A percentile compares a stretch with the other conserved stretches of the same genome.
Conservation (phyloP, 495 filamentous ascomycete genomes). For the Lichenothelia convexa region DNA sequence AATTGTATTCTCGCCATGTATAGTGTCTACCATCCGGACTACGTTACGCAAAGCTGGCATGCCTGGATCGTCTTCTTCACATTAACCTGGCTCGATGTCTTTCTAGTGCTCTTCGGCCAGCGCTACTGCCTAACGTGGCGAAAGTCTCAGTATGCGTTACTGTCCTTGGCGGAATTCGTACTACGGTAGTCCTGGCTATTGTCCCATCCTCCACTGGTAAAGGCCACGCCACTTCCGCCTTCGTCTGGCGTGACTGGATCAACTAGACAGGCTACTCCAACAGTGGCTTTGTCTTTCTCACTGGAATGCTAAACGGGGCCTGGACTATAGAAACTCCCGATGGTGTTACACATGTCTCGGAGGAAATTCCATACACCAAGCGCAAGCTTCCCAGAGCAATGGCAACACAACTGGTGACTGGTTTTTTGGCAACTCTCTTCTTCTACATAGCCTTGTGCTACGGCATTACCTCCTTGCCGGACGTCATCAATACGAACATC, state of each 20-base stretch:
- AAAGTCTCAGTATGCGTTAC: conserved; percentile 49
- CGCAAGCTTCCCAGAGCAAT: conserved; percentile 38
- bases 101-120: conserved; percentile 52
- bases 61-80: conserved; percentile 53
- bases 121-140: conserved; percentile 44
- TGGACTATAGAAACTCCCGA: conserved; percentile 61
- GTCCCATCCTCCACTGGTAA: conserved; percentile 37
- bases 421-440: conserved; percentile 3
- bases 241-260: conserved; percentile 21
- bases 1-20: conserved; percentile 55
- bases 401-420: conserved; percentile 14
- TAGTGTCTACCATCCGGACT: conserved; percentile 44
- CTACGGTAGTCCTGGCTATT: conserved; percentile 52
- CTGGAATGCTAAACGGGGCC: conserved; percentile 73
- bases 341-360: conserved; percentile 55
- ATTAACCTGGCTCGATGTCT: conserved; percentile 44
- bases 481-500: conserved; percentile 36
- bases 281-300: conserved; percentile 57
- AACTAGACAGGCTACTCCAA: conserved; percentile 51
- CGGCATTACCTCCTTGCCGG: conserved; percentile 46
- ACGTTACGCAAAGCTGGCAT: conserved; percentile 46
- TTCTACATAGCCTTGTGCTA: conserved; percentile 26
- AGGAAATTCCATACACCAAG: conserved; percentile 53
- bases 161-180: conserved; percentile 47
- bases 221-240: conserved; percentile 16